A percentile compares a stretch with the other conserved stretches of the same genome.
Evolutionary conservation across 331 rosid species (phyloP).

Genomic region (Quercus lobata): DNA sequence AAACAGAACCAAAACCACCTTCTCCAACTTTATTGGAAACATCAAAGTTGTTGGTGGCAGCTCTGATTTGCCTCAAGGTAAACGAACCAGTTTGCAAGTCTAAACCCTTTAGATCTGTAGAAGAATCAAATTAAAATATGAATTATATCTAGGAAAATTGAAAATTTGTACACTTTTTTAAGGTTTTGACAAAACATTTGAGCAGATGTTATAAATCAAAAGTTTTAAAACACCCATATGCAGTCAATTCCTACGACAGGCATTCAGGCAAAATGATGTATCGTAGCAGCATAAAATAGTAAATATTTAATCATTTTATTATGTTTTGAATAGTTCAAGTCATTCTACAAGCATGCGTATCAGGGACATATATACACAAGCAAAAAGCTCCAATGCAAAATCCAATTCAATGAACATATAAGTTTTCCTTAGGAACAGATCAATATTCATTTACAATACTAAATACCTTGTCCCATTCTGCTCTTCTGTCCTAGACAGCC

Average conservation of each 20-base stretch:
- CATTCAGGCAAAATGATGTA: not conserved
- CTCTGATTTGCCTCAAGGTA: constrained; percentile 55
- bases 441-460: not conserved
- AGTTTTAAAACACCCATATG: not conserved
- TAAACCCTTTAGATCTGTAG: constrained; percentile 42
- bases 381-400: too few relatives aligned
- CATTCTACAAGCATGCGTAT: too few relatives aligned
- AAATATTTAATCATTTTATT: too few relatives aligned
- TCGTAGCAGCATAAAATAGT: not conserved
- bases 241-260: not conserved
- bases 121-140: not conserved
- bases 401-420: too few relatives aligned
- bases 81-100: constrained; percentile 44
- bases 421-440: too few relatives aligned
- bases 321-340: too few relatives aligned
- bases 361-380: too few relatives aligned
- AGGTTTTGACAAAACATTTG: too few relatives aligned
- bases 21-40: constrained; percentile 56
- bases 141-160: not conserved
- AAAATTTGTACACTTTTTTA: not conserved
- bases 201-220: too few relatives aligned
- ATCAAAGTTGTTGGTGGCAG: constrained; percentile 70
- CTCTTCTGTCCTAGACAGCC: constrained; percentile 26
- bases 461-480: constrained; percentile 46
- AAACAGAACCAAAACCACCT: constrained; percentile 91